Evolutionary conservation across 108 stramenopile species (phyloP).

Genomic region (Skeletonema tropicum): DNA sequence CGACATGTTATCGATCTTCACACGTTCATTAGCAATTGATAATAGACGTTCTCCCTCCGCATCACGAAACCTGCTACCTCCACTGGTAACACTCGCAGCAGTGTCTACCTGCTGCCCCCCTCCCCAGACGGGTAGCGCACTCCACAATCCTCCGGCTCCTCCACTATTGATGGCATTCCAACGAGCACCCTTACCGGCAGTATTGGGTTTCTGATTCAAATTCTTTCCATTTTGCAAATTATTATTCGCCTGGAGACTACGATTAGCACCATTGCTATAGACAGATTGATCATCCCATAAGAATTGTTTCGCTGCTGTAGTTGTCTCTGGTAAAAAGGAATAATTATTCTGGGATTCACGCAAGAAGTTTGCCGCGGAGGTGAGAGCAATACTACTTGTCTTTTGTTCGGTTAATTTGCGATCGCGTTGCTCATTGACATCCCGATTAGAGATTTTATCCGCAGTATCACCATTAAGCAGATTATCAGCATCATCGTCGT

Average conservation of each 20-base stretch:
- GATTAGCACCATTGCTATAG: not conserved
- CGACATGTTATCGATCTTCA: not conserved
- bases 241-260: not conserved
- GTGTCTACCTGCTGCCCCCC: slow-evolving; percentile 11
- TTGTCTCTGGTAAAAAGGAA: not conserved
- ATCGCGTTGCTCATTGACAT: not conserved
- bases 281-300: slow-evolving; percentile 17
- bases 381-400: not conserved
- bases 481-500: not conserved
- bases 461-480: not conserved
- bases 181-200: not conserved
- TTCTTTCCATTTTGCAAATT: not conserved
- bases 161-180: slow-evolving; percentile 8
- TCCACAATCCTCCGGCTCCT: slow-evolving; percentile 22
- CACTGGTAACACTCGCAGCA: not conserved
- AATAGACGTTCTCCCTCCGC: slow-evolving; percentile 32
- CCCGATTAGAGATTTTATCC: too few species aligned
- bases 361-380: not conserved
- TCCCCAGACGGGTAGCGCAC: slow-evolving; percentile 21
- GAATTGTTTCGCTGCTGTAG: slow-evolving; percentile 20
- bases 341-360: not conserved
- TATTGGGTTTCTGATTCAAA: not conserved
- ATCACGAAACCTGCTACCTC: slow-evolving; percentile 23
- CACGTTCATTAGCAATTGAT: slow-evolving; percentile 13
- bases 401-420: not conserved